These are phyloP conservation scores for Daldinia eschscholtzii DNA, from an alignment of 2,329 filamentous ascomycete species.

Conservation along the genomic window DNA sequence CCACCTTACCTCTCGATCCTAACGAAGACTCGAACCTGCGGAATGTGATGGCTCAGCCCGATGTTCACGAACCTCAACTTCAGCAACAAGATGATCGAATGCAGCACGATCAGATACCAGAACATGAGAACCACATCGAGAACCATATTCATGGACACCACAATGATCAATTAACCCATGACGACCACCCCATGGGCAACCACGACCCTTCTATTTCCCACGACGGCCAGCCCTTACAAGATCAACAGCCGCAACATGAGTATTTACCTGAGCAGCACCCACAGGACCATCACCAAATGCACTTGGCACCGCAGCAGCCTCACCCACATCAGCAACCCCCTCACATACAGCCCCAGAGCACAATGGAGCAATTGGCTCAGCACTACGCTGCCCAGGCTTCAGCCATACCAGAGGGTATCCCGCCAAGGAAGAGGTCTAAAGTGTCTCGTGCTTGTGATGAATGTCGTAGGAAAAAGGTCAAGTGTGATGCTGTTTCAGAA, in stretches of 20 bases:
- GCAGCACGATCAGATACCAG: constrained; percentile 36
- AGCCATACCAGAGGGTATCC: constrained; percentile 67
- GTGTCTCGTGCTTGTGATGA: constrained; percentile 91
- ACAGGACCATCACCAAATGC: constrained; percentile 48
- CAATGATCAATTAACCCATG: constrained; percentile 32
- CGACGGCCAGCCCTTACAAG: constrained; percentile 50
- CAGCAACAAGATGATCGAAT: constrained; percentile 28
- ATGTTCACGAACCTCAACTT: constrained; percentile 40
- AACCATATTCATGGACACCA: constrained; percentile 36
- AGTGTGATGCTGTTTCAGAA: constrained; percentile 85
- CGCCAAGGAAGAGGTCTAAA: constrained; percentile 83
- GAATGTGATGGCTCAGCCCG: constrained; percentile 60
- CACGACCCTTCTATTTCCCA: constrained; percentile 46
- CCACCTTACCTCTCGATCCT: constrained; percentile 58
- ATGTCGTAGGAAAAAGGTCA: constrained; percentile 89
- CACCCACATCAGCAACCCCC: constrained; percentile 40
- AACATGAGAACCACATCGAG: constrained; percentile 24
- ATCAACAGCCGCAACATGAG: constrained; percentile 43
- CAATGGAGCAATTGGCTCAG: constrained; percentile 53
- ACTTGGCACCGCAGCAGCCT: constrained; percentile 51
- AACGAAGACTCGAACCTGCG: constrained; percentile 60
- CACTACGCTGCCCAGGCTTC: constrained; percentile 54
- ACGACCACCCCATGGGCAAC: constrained; percentile 23
- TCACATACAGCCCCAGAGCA: constrained; percentile 41
- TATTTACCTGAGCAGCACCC: constrained; percentile 40